Base-by-base conservation (phyloP, 495 filamentous ascomycete genomes). In the Saxophila tyrrhenica region DNA sequence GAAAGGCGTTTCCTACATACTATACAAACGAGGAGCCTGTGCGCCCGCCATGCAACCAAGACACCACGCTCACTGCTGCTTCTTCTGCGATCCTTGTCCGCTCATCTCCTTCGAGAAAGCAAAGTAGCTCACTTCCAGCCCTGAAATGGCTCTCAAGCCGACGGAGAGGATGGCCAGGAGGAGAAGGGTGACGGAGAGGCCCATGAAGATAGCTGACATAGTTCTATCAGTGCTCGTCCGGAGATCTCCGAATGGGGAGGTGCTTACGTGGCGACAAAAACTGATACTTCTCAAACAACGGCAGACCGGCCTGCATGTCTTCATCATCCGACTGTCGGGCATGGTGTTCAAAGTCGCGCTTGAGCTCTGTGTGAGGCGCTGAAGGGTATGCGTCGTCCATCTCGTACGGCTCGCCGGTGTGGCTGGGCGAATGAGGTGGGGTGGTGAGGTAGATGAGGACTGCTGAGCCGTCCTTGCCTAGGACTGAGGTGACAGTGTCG, bases 61-160 rank as follows among this genome's bases (percentile, higher is more conserved):
- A 35, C 5, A 13, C 29, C 29, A 35, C 29, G 29, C 29, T 35
- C 29, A 35, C 13, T 35, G 29, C 29, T 35, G 29, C 29, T 35
- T 35, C 29, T 35, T 35, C 5, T 35, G 29, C 13, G 7, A 5
- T 5, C 29, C 29, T 13, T 35, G 29, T 35, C 29, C 29, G 0
- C 90, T 87, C 71, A 87, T 95, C 67, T 96, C 91, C 76, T 92
- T 95, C 64, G 94, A 89, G 67, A 98, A 98, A 1, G 92, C 89
- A 47, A 83, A 86, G 70, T 97, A 97, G 10, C 85, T 81, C 13
- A 97, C 86, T 67, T 95, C 73, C 38, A 98, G 72, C 56, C 89
- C 89, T 5, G 77, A 70, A 7, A 98, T 70, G 20, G 86, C 88
- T 52, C 64, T 77, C 48, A 97, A 72, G 22, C 80, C 92, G 48